These are phyloP conservation scores for Saturnispora saitoi DNA, from an alignment of 805 yeast genomes.

Conservation along the genomic window DNA sequence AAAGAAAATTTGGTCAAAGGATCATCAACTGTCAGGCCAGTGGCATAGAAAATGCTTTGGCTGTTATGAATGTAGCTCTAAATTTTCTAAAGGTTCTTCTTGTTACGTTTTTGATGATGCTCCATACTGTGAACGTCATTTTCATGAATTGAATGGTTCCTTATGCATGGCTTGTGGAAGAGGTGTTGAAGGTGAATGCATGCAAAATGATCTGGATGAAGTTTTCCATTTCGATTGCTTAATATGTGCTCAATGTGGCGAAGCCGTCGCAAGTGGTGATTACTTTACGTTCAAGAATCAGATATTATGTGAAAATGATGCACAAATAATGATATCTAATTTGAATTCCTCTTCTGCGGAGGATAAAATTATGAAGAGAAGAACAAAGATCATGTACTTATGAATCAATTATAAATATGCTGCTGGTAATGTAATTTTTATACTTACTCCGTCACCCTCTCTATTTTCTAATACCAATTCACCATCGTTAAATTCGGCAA, in stretches of 20 bases:
- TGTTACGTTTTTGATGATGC: slow-evolving; percentile 71
- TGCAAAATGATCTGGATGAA: slow-evolving; percentile 63
- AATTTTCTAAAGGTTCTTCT: slow-evolving; percentile 50
- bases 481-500: slow-evolving; percentile 23
- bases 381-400: slow-evolving; percentile 27
- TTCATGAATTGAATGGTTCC: slow-evolving; percentile 68
- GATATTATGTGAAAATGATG: slow-evolving; percentile 44
- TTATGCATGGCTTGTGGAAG: slow-evolving; percentile 59
- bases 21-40: slow-evolving; percentile 78
- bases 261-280: slow-evolving; percentile 39
- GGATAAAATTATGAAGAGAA: slow-evolving; percentile 23
- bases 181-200: slow-evolving; percentile 87
- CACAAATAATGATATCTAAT: slow-evolving; percentile 16
- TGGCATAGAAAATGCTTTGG: slow-evolving; percentile 89
- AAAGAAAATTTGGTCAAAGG: slow-evolving; percentile 76
- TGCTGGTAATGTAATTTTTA: slow-evolving; percentile 19
- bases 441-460: slow-evolving; percentile 21
- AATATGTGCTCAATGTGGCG: slow-evolving; percentile 53
- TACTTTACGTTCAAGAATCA: slow-evolving; percentile 42
- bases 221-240: slow-evolving; percentile 74
- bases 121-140: slow-evolving; percentile 77
- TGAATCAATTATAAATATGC: slow-evolving; percentile 7
- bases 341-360: slow-evolving; percentile 10
- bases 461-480: slow-evolving; percentile 17
- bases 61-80: slow-evolving; percentile 55